Evolutionary conservation across 2,329 filamentous ascomycete species (phyloP).

Genomic region (Ophiostoma sp.): DNA sequence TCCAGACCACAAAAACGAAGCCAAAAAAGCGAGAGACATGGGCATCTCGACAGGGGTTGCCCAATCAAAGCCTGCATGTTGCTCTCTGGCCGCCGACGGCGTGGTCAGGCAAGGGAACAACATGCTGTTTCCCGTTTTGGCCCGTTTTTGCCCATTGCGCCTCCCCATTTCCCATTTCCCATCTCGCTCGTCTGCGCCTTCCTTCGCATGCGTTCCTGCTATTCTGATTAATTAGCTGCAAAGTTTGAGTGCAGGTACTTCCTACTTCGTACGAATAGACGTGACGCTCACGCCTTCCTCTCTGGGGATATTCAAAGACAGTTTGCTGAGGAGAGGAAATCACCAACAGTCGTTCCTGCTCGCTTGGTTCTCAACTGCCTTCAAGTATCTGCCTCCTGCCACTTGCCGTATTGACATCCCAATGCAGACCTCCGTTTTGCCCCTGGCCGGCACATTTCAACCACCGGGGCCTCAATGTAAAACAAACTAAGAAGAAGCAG

Average conservation of each 20-base stretch:
- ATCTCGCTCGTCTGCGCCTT: neutral
- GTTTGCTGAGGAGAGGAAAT: neutral
- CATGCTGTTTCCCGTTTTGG: neutral
- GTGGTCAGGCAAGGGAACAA: neutral
- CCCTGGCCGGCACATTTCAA: slow-evolving; percentile 22
- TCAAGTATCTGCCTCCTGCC: neutral
- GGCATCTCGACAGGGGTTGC: slow-evolving; percentile 13
- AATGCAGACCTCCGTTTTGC: neutral
- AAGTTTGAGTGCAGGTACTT: neutral
- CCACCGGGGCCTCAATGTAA: slow-evolving; percentile 26
- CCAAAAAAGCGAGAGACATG: neutral
- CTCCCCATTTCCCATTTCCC: neutral
- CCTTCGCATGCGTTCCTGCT: slow-evolving; percentile 4
- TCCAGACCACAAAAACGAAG: neutral
- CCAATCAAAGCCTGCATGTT: slow-evolving; percentile 16
- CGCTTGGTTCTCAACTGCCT: neutral
- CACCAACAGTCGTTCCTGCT: neutral
- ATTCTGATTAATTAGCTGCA: neutral
- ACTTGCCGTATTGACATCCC: neutral
- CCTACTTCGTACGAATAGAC: neutral
- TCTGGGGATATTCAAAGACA: neutral
- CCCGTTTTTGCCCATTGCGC: neutral
- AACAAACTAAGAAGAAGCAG: slow-evolving; percentile 28
- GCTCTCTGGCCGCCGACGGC: neutral
- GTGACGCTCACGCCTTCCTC: neutral